A percentile compares a stretch with the other conserved stretches of the same genome.
Conservation (phyloP, 208 protist species). For the Wallacemonas rigidus region DNA sequence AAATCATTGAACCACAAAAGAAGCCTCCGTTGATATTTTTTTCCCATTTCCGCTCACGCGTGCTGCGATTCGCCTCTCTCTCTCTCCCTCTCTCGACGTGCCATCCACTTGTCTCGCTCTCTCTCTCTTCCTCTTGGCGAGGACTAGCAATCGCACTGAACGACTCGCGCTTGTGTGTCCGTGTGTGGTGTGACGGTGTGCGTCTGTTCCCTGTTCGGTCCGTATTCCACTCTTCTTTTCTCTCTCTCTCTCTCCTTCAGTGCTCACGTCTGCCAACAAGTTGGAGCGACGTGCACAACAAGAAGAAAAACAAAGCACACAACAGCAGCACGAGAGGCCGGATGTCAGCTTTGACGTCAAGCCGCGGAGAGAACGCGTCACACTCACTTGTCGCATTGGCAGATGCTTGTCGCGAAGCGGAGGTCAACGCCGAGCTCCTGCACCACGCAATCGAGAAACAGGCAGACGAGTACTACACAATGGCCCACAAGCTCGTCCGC, state of each 20-base stretch:
- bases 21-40: no score
- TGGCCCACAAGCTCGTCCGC: constrained; percentile 17
- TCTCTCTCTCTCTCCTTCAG: neutral
- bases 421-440: constrained; percentile 54
- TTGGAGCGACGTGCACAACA: no score
- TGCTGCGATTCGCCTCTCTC: no score
- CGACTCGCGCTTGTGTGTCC: no score
- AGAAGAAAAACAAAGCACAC: no score
- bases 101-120: neutral
- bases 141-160: neutral
- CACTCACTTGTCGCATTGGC: neutral
- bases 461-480: constrained; percentile 23
- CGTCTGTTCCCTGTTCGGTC: no score
- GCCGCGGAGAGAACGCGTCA: neutral
- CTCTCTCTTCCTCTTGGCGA: neutral
- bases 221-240: neutral
- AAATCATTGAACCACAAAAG: no score
- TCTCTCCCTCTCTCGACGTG: no score
- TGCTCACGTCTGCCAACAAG: no score
- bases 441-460: constrained; percentile 42
- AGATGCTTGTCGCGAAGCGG: constrained; percentile 21
- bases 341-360: neutral
- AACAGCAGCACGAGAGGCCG: no score
- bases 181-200: no score
- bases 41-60: no score